Percentiles rank a stretch among this genome's conserved stretches.
Conservation (phyloP, 352 stramenopile genomes). For the Plasmopara muralis region DNA sequence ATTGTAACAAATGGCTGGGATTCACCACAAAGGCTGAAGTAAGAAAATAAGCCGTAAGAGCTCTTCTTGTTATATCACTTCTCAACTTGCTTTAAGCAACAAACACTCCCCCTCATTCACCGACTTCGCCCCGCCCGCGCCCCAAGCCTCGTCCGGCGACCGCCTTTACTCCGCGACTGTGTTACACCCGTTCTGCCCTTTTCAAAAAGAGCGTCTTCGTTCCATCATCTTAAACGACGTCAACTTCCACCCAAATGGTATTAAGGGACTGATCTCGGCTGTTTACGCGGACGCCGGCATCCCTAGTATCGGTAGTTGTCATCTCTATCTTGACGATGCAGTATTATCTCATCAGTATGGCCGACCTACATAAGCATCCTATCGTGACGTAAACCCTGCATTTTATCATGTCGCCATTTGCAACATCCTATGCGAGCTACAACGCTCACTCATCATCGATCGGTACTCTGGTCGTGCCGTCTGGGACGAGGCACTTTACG, state of each 20-base stretch:
- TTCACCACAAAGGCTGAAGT: too few species aligned
- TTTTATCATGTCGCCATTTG: background rate
- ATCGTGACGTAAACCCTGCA: conserved; percentile 31
- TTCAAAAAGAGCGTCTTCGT: background rate
- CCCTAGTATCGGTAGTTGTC: background rate
- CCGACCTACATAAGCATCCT: conserved; percentile 22
- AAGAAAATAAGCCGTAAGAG: too few species aligned
- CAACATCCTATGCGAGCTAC: background rate
- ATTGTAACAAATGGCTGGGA: too few species aligned
- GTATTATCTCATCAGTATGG: conserved; percentile 26
- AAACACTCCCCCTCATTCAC: too few species aligned
- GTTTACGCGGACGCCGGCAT: background rate
- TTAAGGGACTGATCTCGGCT: background rate
- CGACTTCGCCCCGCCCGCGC: too few species aligned
- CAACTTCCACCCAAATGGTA: background rate
- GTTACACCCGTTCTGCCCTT: background rate
- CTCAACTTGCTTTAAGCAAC: too few species aligned
- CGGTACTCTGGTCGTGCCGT: conserved; percentile 6
- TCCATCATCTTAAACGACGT: background rate
- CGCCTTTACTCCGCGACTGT: background rate
- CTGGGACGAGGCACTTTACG: conserved; percentile 37
- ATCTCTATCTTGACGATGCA: background rate
- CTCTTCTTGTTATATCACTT: too few species aligned
- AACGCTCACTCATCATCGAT: background rate
- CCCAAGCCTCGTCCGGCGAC: background rate